Conservation (phyloP, 495 filamentous ascomycete genomes). For the Aspergillus ellipticus region DNA sequence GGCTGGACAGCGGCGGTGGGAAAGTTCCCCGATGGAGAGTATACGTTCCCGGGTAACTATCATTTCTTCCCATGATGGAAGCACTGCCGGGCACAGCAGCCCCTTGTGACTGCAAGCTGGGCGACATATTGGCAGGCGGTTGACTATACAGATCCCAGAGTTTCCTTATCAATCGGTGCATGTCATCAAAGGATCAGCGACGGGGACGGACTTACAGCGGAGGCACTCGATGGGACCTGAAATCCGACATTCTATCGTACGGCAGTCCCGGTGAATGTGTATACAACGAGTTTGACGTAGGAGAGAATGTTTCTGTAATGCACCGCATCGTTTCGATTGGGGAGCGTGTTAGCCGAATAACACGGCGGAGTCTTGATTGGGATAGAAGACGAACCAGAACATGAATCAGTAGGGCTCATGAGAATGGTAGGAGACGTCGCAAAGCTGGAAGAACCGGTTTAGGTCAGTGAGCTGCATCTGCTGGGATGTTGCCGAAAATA, state of each 20-base stretch:
- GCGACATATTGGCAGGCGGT: slow-evolving; percentile 35
- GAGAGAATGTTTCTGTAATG: slow-evolving; percentile 39
- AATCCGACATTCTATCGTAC: slow-evolving; percentile 44
- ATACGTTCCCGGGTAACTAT: slow-evolving; percentile 36
- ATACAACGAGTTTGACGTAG: slow-evolving; percentile 35
- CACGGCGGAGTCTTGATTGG: slow-evolving; percentile 8
- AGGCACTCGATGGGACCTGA: slow-evolving; percentile 35
- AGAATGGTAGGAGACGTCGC: slow-evolving; percentile 38
- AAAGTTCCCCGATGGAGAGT: slow-evolving; percentile 31
- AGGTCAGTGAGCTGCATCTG: slow-evolving; percentile 26
- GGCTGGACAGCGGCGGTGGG: slow-evolving; percentile 29
- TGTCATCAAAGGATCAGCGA: background rate
- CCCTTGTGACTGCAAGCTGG: slow-evolving; percentile 28
- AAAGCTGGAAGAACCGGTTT: slow-evolving; percentile 31
- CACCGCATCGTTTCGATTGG: slow-evolving; percentile 16
- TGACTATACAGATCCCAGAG: slow-evolving; percentile 25
- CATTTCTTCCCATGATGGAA: slow-evolving; percentile 31
- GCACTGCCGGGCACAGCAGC: slow-evolving; percentile 25
- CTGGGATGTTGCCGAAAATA: slow-evolving; percentile 7
- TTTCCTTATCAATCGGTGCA: slow-evolving; percentile 17
- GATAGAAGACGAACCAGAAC: slow-evolving; percentile 36
- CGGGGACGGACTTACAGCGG: slow-evolving; percentile 35
- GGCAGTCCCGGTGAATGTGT: slow-evolving; percentile 34
- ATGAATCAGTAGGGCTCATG: slow-evolving; percentile 47
- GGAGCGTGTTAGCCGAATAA: slow-evolving; percentile 16